Evolutionary conservation across 2,329 filamentous ascomycete genomes (phyloP).

Genomic region (Fusarium miscanthi): DNA sequence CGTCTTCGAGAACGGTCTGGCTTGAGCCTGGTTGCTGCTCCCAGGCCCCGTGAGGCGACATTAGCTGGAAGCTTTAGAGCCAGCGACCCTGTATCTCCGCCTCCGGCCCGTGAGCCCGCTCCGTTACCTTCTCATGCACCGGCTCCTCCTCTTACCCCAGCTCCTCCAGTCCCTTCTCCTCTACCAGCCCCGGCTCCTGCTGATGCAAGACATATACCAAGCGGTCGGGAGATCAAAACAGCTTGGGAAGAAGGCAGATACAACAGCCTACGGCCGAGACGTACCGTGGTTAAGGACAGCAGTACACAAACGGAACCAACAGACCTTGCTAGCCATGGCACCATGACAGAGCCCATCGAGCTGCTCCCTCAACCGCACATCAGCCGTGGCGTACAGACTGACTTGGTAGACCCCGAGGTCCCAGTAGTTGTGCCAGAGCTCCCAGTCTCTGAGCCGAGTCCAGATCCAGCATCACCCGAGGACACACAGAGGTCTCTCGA

Average conservation of each 20-base stretch:
- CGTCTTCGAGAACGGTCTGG: background rate
- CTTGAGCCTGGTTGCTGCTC: background rate
- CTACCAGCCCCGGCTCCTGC: background rate
- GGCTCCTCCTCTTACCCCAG: background rate
- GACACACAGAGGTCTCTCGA: background rate
- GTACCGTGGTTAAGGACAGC: background rate
- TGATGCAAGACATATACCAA: background rate
- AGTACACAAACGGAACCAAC: conserved; percentile 14
- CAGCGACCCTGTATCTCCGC: background rate
- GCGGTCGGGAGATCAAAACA: background rate
- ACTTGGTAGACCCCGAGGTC: background rate
- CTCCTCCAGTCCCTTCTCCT: background rate
- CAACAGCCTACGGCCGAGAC: background rate
- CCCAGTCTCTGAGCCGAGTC: background rate
- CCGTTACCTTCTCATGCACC: background rate
- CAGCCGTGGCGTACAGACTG: conserved; percentile 6
- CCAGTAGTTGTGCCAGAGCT: background rate
- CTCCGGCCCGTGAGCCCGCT: background rate
- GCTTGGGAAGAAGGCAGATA: background rate
- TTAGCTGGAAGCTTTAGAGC: background rate
- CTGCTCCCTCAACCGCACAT: background rate
- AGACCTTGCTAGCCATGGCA: background rate
- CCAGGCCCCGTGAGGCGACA: background rate
- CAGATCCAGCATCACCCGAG: background rate
- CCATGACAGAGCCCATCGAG: background rate